phyloP scores from a whole-genome alignment of 106 monocot genomes.

The Allium fistulosum region DNA sequence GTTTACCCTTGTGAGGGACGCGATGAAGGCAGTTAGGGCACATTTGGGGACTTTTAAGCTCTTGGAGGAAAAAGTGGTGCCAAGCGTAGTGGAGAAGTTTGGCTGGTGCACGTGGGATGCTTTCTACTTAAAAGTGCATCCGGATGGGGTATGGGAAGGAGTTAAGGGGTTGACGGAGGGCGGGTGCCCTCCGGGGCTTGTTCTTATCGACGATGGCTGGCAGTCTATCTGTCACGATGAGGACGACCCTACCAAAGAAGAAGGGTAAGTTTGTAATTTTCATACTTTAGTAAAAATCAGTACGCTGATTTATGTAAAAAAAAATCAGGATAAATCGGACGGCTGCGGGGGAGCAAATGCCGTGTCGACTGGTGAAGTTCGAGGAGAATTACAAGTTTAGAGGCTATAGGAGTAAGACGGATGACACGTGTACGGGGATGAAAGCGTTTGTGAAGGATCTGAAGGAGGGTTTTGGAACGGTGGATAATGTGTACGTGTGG shows the following conservation, averaged over 20 bases:
- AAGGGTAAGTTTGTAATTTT: too few relatives aligned
- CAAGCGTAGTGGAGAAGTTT: slow-evolving; percentile 68
- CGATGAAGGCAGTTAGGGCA: slow-evolving; percentile 30
- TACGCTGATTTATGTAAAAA: too few relatives aligned
- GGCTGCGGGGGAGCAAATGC: slow-evolving; percentile 91
- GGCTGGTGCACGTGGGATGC: slow-evolving; percentile 99
- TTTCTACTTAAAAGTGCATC: slow-evolving; percentile 79
- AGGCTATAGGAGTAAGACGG: slow-evolving; percentile 28
- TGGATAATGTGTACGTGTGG: slow-evolving; percentile 84
- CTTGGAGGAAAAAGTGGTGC: slow-evolving; percentile 61
- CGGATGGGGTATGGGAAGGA: slow-evolving; percentile 55
- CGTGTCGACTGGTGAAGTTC: slow-evolving; percentile 65
- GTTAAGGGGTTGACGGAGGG: slow-evolving; percentile 54
- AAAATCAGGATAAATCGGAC: slow-evolving; percentile 46
- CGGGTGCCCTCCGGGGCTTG: slow-evolving; percentile 76
- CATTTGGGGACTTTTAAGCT: slow-evolving; percentile 55
- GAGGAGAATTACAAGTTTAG: slow-evolving; percentile 79
- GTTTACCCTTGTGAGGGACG: slow-evolving; percentile 40
- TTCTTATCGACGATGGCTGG: slow-evolving; percentile 92
- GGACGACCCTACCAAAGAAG: slow-evolving; percentile 28
- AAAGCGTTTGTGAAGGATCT: slow-evolving; percentile 50
- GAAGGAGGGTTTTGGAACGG: slow-evolving; percentile 33
- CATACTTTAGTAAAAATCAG: too few relatives aligned
- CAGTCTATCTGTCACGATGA: slow-evolving; percentile 81
- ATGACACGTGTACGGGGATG: slow-evolving; percentile 25